Evolutionary conservation across 208 protist species (phyloP).

Genomic region (Crithidia mellificae): DNA sequence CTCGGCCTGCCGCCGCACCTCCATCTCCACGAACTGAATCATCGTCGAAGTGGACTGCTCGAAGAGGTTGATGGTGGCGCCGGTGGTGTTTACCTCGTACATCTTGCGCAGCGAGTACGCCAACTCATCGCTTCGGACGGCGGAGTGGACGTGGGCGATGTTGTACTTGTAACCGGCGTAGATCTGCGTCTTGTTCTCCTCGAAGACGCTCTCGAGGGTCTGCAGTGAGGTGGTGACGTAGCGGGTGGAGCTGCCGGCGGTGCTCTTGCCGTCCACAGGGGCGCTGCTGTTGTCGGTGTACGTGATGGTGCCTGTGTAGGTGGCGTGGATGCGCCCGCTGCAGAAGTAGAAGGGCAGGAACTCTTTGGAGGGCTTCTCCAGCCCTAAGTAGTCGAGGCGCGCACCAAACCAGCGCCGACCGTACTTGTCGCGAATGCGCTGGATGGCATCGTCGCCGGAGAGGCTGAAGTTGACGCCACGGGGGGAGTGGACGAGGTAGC

Average conservation of each 20-base stretch:
- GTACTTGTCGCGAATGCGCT: slow-evolving; percentile 59
- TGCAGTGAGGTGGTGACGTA: slow-evolving; percentile 52
- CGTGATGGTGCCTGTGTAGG: slow-evolving; percentile 54
- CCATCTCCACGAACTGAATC: slow-evolving; percentile 53
- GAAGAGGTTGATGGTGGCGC: slow-evolving; percentile 82
- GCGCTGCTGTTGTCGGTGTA: slow-evolving; percentile 40
- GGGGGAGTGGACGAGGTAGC: slow-evolving; percentile 66
- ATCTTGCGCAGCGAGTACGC: slow-evolving; percentile 62
- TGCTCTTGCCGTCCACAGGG: slow-evolving; percentile 24
- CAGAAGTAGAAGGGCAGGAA: slow-evolving; percentile 90
- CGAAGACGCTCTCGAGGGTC: slow-evolving; percentile 64
- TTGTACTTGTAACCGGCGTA: slow-evolving; percentile 93
- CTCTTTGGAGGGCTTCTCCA: slow-evolving; percentile 65
- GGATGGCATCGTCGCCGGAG: slow-evolving; percentile 47
- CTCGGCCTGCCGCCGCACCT: slow-evolving; percentile 55
- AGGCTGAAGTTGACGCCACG: slow-evolving; percentile 71
- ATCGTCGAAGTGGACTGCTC: slow-evolving; percentile 83
- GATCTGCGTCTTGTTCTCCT: slow-evolving; percentile 76
- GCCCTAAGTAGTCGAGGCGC: slow-evolving; percentile 52
- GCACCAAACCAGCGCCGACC: slow-evolving; percentile 70
- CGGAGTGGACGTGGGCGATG: slow-evolving; percentile 71
- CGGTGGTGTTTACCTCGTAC: slow-evolving; percentile 57
- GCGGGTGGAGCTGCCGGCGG: slow-evolving; percentile 29
- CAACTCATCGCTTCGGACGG: slow-evolving; percentile 58
- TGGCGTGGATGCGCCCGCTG: slow-evolving; percentile 55